Conservation (phyloP, 2,329 filamentous ascomycete species). For the Penicillium digitatum region DNA sequence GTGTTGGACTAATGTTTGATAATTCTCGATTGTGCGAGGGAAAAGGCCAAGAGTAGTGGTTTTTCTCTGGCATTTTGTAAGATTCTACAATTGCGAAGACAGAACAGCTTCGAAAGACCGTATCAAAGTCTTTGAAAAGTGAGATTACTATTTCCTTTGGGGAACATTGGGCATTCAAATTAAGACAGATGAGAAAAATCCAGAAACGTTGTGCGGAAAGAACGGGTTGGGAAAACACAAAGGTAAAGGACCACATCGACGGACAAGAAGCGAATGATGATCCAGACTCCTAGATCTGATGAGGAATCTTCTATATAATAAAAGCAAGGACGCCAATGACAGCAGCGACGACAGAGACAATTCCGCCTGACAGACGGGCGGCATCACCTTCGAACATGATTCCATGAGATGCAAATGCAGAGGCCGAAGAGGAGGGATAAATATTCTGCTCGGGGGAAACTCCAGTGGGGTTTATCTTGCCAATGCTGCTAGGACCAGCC, state of each 20-base stretch:
- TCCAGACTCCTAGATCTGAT: background rate
- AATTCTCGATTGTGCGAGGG: no score
- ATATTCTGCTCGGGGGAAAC: constrained; percentile 23
- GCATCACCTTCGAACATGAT: constrained; percentile 27
- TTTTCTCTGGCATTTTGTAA: no score
- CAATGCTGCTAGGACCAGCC: constrained; percentile 23
- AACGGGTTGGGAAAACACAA: background rate
- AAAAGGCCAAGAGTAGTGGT: no score
- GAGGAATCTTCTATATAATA: constrained; percentile 20
- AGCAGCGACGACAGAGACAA: constrained; percentile 23
- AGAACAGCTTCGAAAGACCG: no score
- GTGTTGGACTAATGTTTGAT: background rate
- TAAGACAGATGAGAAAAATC: background rate
- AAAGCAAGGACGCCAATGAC: constrained; percentile 29
- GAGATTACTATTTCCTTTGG: no score
- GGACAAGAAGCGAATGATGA: constrained; percentile 4
- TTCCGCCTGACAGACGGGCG: constrained; percentile 19
- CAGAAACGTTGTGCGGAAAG: constrained; percentile 6
- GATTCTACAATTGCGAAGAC: no score
- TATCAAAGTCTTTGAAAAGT: no score
- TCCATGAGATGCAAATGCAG: constrained; percentile 17
- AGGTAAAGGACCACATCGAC: constrained; percentile 6
- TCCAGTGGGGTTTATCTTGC: constrained; percentile 39
- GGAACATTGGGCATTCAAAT: constrained; percentile 11
- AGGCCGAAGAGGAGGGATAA: constrained; percentile 41